Evolutionary conservation across 2,329 filamentous ascomycete genomes (phyloP), one percentile per base, ranked within the genome.

Genomic region (Penicillium sp.): DNA sequence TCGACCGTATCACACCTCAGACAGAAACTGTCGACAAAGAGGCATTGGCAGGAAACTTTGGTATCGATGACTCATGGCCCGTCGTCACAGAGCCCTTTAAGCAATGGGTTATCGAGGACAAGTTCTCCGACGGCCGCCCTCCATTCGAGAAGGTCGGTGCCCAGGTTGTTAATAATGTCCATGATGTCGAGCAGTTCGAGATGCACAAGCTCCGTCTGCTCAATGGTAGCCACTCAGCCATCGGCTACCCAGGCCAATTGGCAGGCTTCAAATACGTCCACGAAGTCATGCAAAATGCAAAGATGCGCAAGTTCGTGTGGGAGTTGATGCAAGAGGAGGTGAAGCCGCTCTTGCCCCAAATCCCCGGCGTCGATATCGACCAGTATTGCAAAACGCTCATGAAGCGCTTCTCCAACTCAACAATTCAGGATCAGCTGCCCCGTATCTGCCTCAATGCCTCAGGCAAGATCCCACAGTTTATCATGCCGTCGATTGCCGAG

Each of bases 291-390:
- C 72, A 75, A 67, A 63, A 82, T 72, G 76, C 78, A 1, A 43
- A 76, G 12, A 80, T 77, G 72, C 66, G 69, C 71, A 73, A 76
- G 60, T 80, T 79, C 58, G 68, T 82, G 42, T 79, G 74, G 75
- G 76, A 81, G 68, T 81, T 82, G 79, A 82, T 82, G 80, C 78
- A 82, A 58, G 62, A 79, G 37, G 80, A 82, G 68, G 79, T 82
- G 53, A 81, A 81, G 72, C 80, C 80, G 0, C 71, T 80, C 16
- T 70, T 82, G 35, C 80, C 80, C 22, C 74, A 73, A 8, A 82
- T 82, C 36, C 72, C 74, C 0, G 80, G 78, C 36, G 79, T 82
- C 57, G 68, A 80, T 62, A 77, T 82, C 49, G 79, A 82, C 60
- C 61, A 78, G 61, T 82, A 82, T 70, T 81, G 78, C 73, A 69